Evolutionary conservation across 2,329 filamentous ascomycete species (phyloP).

Genomic region (Colletotrichum abscissum): DNA sequence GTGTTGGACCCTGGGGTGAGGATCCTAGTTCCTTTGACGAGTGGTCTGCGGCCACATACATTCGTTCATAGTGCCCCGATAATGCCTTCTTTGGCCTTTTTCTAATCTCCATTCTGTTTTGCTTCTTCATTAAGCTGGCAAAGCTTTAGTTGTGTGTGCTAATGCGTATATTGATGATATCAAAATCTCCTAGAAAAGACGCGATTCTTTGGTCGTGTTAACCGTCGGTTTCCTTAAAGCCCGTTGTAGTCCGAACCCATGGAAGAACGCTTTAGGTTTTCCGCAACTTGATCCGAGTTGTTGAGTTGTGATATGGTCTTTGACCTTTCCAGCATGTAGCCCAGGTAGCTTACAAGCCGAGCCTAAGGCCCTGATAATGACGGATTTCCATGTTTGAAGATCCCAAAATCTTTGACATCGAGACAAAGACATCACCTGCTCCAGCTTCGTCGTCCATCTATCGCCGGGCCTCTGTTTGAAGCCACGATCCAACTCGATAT

Average conservation of each 20-base stretch:
- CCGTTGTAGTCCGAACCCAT: not conserved
- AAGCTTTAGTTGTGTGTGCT: not conserved
- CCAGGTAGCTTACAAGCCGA: not conserved
- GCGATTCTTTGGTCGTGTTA: not conserved
- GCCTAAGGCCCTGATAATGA: not conserved
- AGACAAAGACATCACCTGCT: not conserved
- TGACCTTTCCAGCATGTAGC: too few species aligned
- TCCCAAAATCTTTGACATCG: not conserved
- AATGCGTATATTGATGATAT: not conserved
- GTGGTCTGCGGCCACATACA: not conserved
- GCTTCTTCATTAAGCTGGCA: not conserved
- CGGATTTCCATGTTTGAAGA: not conserved
- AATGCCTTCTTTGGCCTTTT: not conserved
- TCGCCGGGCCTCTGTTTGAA: not conserved
- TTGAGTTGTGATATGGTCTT: not conserved
- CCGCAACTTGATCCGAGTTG: not conserved
- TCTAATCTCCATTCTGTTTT: not conserved
- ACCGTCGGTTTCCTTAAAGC: not conserved
- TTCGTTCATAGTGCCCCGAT: not conserved
- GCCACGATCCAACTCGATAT: not conserved
- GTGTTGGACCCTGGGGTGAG: conserved; percentile 51
- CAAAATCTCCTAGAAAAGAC: not conserved
- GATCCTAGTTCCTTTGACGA: conserved; percentile 29
- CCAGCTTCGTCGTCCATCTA: not conserved
- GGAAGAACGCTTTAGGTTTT: not conserved